Evolutionary conservation across 2,329 filamentous ascomycete species (phyloP), one percentile per base, ranked within the genome.

Genomic region (Nemania abortiva): DNA sequence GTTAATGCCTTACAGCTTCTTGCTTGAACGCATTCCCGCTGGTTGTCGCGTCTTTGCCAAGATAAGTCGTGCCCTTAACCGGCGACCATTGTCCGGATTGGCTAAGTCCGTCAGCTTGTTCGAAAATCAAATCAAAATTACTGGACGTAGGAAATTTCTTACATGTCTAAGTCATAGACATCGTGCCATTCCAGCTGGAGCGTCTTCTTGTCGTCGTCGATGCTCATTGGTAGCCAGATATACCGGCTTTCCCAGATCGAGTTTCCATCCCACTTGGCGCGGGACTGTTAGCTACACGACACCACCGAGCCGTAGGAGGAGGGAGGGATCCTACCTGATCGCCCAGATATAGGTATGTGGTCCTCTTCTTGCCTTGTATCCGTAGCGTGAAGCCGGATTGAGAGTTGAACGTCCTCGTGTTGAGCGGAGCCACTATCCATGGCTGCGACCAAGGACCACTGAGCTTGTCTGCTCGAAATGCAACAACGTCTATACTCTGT

Each of bases 161-260:
- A 78, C 77, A 87, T 83, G 64, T 88, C 76, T 0, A 89, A 78
- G 66, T 88, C 86, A 64, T 88, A 89, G 6, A 89, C 79, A 65
- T 89, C 86, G 65, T 87, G 78, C 87, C 87, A 88, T 15, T 82
- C 80, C 0, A 88, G 64, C 2, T 82, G 74, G 2, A 88, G 80
- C 0, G 81, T 82, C 69, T 87, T 87, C 74, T 84, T 84, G 0
- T 81, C 73, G 65, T 88, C 86, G 66, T 87, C 82, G 50, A 88
- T 86, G 0, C 81, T 78, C 6, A 88, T 78, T 0, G 86, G 86
- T 0, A 88, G 80, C 86, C 86, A 88, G 70, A 88, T 87, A 71
- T 88, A 87, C 6, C 86, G 80, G 65, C 82, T 85, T 68, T 88
- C 86, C 86, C 86, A 88, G 0, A 88, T 78, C 0, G 85, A 86